These are phyloP conservation scores for Nepenthes alata DNA, from an alignment of 179 eudicot genomes.

Conservation along the genomic window DNA sequence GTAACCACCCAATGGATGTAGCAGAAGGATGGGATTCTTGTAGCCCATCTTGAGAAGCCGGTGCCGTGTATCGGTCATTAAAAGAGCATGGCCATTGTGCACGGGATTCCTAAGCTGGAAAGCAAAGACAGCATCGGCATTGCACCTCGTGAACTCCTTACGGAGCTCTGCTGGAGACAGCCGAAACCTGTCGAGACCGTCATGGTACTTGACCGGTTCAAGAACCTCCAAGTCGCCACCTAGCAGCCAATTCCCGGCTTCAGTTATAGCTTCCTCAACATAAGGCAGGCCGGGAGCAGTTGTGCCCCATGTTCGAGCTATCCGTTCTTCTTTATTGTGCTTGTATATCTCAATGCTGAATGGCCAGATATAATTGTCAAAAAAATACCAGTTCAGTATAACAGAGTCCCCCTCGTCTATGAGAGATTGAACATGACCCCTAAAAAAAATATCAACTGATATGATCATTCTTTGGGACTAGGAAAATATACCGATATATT, in stretches of 20 bases:
- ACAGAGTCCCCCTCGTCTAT: too few relatives aligned
- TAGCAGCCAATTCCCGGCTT: slow-evolving; percentile 81
- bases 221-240: slow-evolving; percentile 93
- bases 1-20: slow-evolving; percentile 88
- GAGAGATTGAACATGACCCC: too few relatives aligned
- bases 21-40: slow-evolving; percentile 76
- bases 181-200: slow-evolving; percentile 77
- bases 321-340: slow-evolving; percentile 95
- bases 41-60: slow-evolving; percentile 94
- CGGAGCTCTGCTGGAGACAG: slow-evolving; percentile 79
- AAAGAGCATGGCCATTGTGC: slow-evolving; percentile 90
- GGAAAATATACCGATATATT: too few relatives aligned
- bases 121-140: slow-evolving; percentile 93
- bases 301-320: slow-evolving; percentile 96
- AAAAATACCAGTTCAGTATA: too few relatives aligned
- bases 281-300: slow-evolving; percentile 89
- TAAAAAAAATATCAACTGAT: too few relatives aligned
- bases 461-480: too few relatives aligned
- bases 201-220: slow-evolving; percentile 71
- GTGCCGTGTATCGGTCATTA: slow-evolving; percentile 90
- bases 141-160: slow-evolving; percentile 62
- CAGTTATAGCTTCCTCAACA: slow-evolving; percentile 63
- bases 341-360: slow-evolving; percentile 89
- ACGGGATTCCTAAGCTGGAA: slow-evolving; percentile 96
- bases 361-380: not conserved